These are phyloP conservation scores for Tetrahymena elliotti DNA, from an alignment of 73 alveolate genomes.

Conservation along the genomic window DNA sequence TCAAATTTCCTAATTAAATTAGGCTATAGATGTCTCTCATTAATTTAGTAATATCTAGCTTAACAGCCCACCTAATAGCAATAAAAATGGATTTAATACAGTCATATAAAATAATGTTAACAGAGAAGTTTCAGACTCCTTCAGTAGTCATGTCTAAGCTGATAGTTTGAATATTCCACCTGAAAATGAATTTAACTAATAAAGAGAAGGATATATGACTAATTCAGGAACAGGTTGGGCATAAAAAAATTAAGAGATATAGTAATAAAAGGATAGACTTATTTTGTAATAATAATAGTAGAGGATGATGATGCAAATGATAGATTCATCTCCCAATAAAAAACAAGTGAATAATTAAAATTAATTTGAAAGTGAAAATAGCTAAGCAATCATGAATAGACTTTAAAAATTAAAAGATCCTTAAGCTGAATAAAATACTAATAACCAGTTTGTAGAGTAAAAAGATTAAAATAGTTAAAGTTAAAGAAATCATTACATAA, in stretches of 20 bases:
- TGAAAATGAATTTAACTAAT: constrained; percentile 22
- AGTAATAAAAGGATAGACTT: neutral
- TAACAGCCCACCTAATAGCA: neutral
- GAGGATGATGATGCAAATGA: neutral
- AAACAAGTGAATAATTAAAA: neutral
- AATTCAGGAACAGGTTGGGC: constrained; percentile 38
- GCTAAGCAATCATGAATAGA: neutral
- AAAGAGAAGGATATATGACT: constrained; percentile 50
- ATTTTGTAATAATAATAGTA: neutral
- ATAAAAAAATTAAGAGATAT: neutral
- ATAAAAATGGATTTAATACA: constrained; percentile 5
- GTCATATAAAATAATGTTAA: neutral
- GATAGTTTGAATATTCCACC: constrained; percentile 2
- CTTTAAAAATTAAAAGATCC: neutral
- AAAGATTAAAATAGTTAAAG: neutral
- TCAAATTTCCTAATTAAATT: constrained; percentile 21
- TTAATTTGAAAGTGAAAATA: neutral
- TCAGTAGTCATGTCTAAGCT: neutral
- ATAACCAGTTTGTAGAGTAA: neutral
- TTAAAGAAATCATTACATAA: neutral
- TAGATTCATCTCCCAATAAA: neutral
- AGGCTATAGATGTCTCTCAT: constrained; percentile 22
- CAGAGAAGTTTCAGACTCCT: neutral
- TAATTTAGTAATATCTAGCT: constrained; percentile 12
- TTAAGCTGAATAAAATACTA: neutral